Conservation (phyloP, 192 early-diverging fungal species). For the Coemansia aciculifera region DNA sequence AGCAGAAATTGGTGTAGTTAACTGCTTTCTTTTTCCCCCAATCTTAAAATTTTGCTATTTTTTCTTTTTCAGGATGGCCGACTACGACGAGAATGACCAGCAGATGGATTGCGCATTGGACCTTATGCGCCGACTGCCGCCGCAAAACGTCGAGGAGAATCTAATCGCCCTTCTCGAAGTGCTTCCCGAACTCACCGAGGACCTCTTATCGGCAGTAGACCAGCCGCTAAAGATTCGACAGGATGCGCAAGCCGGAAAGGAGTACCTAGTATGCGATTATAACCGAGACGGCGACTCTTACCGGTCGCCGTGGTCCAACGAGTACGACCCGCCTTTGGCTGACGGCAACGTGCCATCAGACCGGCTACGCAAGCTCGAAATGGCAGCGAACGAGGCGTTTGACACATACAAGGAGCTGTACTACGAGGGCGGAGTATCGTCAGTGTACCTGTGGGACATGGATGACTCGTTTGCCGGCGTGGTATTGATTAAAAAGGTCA, state of each 20-base stretch:
- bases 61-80: conserved; percentile 25
- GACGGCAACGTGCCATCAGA: conserved; percentile 80
- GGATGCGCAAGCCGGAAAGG: conserved; percentile 70
- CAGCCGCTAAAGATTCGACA: conserved; percentile 82
- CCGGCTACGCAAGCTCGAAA: conserved; percentile 84
- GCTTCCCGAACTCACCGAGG: conserved; percentile 84
- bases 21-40: background rate
- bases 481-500: conserved; percentile 95
- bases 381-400: conserved; percentile 93
- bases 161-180: conserved; percentile 79
- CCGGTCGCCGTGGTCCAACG: conserved; percentile 96
- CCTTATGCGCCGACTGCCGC: conserved; percentile 94
- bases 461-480: conserved; percentile 89
- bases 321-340: conserved; percentile 82
- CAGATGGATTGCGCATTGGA: conserved; percentile 93
- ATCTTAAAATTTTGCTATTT: background rate
- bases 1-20: background rate
- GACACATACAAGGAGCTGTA: conserved; percentile 93
- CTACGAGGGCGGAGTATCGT: conserved; percentile 91
- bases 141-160: conserved; percentile 87
- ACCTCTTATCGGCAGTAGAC: conserved; percentile 88
- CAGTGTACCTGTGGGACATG: conserved; percentile 94
- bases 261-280: conserved; percentile 92
- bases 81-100: conserved; percentile 55
- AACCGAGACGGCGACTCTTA: conserved; percentile 96